phyloP scores from a whole-genome alignment of 2,329 filamentous ascomycete species.

The Xylaria sp. region DNA sequence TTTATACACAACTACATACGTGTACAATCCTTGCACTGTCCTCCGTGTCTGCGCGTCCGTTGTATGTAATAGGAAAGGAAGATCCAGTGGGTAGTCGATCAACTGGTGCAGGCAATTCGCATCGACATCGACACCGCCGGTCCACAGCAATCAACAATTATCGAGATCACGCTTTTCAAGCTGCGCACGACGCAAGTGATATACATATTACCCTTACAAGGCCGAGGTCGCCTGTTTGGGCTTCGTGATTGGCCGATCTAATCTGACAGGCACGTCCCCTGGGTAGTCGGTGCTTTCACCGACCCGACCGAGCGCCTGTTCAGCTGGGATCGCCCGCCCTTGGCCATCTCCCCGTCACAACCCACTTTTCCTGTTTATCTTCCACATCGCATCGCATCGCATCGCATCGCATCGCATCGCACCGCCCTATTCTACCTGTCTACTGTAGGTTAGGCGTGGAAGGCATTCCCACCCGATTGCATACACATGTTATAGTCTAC shows the following conservation, averaged over 20 bases:
- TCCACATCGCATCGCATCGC: background rate
- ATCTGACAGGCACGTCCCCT: conserved; percentile 22
- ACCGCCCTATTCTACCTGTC: too few relatives aligned
- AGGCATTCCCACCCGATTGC: too few relatives aligned
- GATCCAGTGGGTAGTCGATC: conserved; percentile 13
- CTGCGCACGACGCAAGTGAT: conserved; percentile 18
- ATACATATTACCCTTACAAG: too few relatives aligned
- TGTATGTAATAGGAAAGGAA: background rate
- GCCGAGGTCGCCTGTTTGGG: conserved; percentile 17
- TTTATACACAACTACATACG: too few relatives aligned
- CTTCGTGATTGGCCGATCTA: conserved; percentile 26
- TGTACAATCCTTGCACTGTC: too few relatives aligned
- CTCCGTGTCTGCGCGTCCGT: too few relatives aligned
- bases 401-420: background rate
- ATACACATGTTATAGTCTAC: too few relatives aligned
- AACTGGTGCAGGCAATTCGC: conserved; percentile 8
- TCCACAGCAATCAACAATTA: conserved; percentile 27
- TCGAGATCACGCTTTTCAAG: conserved; percentile 25
- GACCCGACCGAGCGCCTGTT: conserved; percentile 16
- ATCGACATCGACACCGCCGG: conserved; percentile 14
- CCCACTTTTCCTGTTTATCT: background rate
- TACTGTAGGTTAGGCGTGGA: too few relatives aligned
- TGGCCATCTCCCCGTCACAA: background rate
- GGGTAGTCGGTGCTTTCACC: conserved; percentile 30
- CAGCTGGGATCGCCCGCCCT: conserved; percentile 28